phyloP scores from a whole-genome alignment of 2,329 filamentous ascomycete species.

The Aspergillus ibericus region DNA sequence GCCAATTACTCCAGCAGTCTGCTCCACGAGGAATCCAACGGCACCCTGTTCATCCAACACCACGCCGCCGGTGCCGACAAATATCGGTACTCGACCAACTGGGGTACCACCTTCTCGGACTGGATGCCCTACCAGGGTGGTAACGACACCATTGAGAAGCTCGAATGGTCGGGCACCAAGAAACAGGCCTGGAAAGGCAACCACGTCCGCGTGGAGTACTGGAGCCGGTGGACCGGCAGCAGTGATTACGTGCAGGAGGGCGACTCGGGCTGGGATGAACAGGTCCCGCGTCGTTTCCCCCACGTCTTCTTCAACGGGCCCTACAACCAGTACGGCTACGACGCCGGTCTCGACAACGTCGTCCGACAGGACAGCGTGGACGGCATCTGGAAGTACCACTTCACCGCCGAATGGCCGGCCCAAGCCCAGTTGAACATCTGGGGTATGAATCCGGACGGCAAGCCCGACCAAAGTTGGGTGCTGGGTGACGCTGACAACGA shows the following conservation, averaged over 20 bases:
- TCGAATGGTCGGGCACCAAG: slow-evolving; percentile 57
- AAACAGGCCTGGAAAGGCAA: slow-evolving; percentile 60
- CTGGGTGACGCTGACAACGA: slow-evolving; percentile 64
- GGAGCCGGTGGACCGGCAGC: slow-evolving; percentile 58
- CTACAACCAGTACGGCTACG: slow-evolving; percentile 64
- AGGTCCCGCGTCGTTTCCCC: slow-evolving; percentile 54
- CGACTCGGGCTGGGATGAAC: slow-evolving; percentile 47
- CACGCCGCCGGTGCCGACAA: slow-evolving; percentile 61
- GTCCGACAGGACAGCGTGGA: slow-evolving; percentile 50
- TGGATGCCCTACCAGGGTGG: slow-evolving; percentile 57
- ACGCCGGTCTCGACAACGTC: slow-evolving; percentile 56
- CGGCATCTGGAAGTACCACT: slow-evolving; percentile 57
- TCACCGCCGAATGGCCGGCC: slow-evolving; percentile 65
- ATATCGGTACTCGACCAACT: slow-evolving; percentile 62
- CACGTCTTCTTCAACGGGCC: slow-evolving; percentile 62
- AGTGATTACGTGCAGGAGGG: slow-evolving; percentile 61
- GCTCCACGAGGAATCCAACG: slow-evolving; percentile 45
- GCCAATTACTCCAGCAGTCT: slow-evolving; percentile 60
- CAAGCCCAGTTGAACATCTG: slow-evolving; percentile 63
- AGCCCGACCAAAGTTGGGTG: slow-evolving; percentile 59
- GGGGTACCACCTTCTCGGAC: slow-evolving; percentile 58
- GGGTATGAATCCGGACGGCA: slow-evolving; percentile 63
- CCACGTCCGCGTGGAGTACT: slow-evolving; percentile 64
- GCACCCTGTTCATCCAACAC: slow-evolving; percentile 54
- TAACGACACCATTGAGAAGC: slow-evolving; percentile 48